These are phyloP conservation scores for Blastobotrys parvus DNA, from an alignment of 805 yeast species.

Conservation along the genomic window DNA sequence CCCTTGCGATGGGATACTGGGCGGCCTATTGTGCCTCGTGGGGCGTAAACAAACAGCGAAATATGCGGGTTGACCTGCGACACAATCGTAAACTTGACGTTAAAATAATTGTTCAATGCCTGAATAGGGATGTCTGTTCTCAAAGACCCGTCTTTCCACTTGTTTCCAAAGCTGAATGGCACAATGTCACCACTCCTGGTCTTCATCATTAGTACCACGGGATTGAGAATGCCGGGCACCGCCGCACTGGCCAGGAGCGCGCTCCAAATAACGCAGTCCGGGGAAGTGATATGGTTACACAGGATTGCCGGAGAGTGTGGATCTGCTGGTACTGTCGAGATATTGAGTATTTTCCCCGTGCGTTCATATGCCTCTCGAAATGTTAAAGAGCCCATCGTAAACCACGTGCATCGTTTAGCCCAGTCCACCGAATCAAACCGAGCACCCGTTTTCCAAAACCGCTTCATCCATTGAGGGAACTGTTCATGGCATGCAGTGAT, in stretches of 20 bases:
- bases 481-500: conserved; percentile 66
- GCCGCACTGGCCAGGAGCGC: conserved; percentile 70
- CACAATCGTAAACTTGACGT: conserved; percentile 67
- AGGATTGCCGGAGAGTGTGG: conserved; percentile 74
- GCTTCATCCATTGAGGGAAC: conserved; percentile 47
- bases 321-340: conserved; percentile 74
- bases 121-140: conserved; percentile 74
- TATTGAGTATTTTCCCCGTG: conserved; percentile 64
- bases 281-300: conserved; percentile 69
- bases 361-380: conserved; percentile 59
- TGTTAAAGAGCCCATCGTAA: conserved; percentile 65
- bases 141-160: conserved; percentile 73
- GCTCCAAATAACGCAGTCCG: conserved; percentile 77
- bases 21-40: conserved; percentile 71
- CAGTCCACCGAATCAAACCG: conserved; percentile 66
- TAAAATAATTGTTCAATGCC: conserved; percentile 64
- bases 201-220: conserved; percentile 72
- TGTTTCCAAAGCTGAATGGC: conserved; percentile 67
- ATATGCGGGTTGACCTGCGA: conserved; percentile 82
- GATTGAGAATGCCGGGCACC: conserved; percentile 74
- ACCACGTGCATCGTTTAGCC: conserved; percentile 63
- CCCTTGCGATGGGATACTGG: conserved; percentile 59
- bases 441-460: conserved; percentile 72
- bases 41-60: conserved; percentile 64
- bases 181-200: conserved; percentile 35